These are phyloP conservation scores for Sporothrix pseudoabietina DNA, from an alignment of 2,329 filamentous ascomycete species.

Conservation along the genomic window DNA sequence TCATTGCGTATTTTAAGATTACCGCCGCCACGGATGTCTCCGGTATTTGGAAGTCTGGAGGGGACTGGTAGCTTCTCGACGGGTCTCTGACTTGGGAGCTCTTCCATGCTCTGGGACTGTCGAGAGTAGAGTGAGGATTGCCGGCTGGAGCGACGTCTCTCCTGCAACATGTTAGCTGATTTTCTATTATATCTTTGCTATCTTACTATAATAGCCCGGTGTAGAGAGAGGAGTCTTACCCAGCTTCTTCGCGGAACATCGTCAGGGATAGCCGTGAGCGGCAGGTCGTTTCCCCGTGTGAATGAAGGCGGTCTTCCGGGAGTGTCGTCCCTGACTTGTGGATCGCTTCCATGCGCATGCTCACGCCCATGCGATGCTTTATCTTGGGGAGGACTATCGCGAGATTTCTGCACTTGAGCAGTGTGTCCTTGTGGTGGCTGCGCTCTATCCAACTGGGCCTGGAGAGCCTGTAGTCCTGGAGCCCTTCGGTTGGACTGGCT, in stretches of 20 bases:
- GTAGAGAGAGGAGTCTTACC: neutral
- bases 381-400: neutral
- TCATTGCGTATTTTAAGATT: neutral
- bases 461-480: neutral
- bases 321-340: neutral
- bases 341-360: neutral
- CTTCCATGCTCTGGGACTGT: neutral
- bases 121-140: neutral
- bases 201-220: neutral
- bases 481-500: neutral
- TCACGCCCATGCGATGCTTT: neutral
- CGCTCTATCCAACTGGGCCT: neutral
- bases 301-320: neutral
- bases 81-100: neutral
- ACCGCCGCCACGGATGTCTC: slow-evolving; percentile 1
- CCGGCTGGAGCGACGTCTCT: neutral
- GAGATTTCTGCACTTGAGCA: neutral
- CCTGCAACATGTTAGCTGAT: neutral
- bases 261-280: neutral
- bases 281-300: neutral
- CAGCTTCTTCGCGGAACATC: slow-evolving; percentile 11
- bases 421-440: neutral
- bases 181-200: neutral
- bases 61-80: neutral
- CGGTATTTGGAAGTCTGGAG: neutral